A percentile compares a stretch with the other conserved stretches of the same genome.
These are phyloP conservation scores for Ambrosiella xylebori DNA, from an alignment of 2,329 filamentous ascomycete genomes.

Conservation along the genomic window DNA sequence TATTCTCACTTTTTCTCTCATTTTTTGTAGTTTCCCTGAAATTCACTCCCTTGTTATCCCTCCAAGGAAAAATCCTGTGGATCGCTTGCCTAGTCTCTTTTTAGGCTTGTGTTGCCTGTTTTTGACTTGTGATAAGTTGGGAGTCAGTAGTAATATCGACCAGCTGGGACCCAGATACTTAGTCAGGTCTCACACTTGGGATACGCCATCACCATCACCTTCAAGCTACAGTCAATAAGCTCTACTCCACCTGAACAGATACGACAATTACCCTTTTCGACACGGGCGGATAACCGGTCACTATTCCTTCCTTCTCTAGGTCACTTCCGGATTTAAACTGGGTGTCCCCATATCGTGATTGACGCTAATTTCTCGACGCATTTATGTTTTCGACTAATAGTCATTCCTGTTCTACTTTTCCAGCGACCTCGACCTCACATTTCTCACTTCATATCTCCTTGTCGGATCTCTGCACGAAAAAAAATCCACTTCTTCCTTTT, in stretches of 20 bases:
- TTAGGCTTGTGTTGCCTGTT: conserved; percentile 6
- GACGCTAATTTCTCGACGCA: not conserved
- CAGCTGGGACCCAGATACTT: no score
- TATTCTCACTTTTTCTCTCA: not conserved
- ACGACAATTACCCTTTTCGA: no score
- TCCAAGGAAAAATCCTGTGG: not conserved
- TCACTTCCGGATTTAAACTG: not conserved
- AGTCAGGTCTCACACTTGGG: not conserved
- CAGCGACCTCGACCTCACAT: no score
- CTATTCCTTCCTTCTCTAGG: not conserved
- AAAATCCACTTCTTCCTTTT: not conserved
- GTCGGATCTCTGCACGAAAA: no score
- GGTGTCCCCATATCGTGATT: not conserved
- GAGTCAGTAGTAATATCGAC: no score
- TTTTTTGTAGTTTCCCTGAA: not conserved
- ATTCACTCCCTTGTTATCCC: not conserved
- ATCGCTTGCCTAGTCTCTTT: conserved; percentile 2
- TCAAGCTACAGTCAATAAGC: not conserved
- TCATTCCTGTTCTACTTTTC: no score
- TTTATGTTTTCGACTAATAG: not conserved
- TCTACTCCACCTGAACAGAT: not conserved
- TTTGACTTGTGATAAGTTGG: not conserved
- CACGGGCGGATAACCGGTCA: not conserved
- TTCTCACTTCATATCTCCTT: no score
- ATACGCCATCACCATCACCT: not conserved